Evolutionary conservation across 2,329 filamentous ascomycete genomes (phyloP).

Genomic region (Amylocarpus encephaloides): DNA sequence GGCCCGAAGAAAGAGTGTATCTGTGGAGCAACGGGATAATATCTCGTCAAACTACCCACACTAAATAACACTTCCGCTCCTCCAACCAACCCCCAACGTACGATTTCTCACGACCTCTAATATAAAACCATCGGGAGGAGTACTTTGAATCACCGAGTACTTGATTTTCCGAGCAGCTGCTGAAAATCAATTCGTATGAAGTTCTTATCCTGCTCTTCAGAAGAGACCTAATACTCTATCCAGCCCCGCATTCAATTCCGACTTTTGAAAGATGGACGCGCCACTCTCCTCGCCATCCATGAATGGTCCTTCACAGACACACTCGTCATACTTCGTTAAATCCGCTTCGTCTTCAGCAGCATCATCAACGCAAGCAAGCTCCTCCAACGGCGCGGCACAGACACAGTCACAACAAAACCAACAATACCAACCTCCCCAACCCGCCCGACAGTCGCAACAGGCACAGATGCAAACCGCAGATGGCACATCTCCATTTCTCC

Average conservation of each 20-base stretch:
- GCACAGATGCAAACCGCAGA: conserved; percentile 32
- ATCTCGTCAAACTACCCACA: not conserved
- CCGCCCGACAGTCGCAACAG: conserved; percentile 8
- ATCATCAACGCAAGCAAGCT: conserved; percentile 13
- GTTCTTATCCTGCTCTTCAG: not conserved
- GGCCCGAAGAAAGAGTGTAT: not conserved
- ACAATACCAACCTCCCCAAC: conserved; percentile 11
- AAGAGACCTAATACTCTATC: not conserved
- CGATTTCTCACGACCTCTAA: not conserved
- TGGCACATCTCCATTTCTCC: conserved; percentile 59
- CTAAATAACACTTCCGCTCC: not conserved
- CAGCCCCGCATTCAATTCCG: not conserved
- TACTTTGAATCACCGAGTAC: not conserved
- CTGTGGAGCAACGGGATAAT: not conserved
- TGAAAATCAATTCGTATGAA: not conserved
- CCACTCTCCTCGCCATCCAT: conserved; percentile 31
- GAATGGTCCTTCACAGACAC: conserved; percentile 11
- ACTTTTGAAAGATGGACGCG: conserved; percentile 36
- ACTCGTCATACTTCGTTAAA: conserved; percentile 24
- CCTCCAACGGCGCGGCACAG: conserved; percentile 23
- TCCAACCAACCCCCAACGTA: not conserved
- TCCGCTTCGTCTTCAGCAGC: conserved; percentile 22
- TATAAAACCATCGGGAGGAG: not conserved
- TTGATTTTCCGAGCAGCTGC: not conserved
- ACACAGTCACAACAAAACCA: conserved; percentile 14